phyloP scores from a whole-genome alignment of 768 basidiomycete species.

The Sarcodon sp. region DNA sequence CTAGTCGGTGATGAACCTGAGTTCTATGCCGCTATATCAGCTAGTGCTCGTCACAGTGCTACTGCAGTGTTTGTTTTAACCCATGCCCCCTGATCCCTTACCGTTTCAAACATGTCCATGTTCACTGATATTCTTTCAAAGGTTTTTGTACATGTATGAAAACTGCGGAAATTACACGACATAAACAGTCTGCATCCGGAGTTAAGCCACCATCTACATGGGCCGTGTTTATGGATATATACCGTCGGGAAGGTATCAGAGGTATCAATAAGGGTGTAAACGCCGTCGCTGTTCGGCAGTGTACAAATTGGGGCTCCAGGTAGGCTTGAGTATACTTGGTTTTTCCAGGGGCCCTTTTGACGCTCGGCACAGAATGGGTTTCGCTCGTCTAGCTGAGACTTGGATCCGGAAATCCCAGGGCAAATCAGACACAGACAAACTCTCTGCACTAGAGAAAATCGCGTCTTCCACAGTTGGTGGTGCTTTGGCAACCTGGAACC shows the following conservation, averaged over 20 bases:
- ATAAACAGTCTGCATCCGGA: constrained; percentile 80
- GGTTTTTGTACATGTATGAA: constrained; percentile 99
- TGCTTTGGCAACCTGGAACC: constrained; percentile 97
- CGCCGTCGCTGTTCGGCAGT: constrained; percentile 83
- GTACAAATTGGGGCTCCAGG: constrained; percentile 92
- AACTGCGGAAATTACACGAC: constrained; percentile 93
- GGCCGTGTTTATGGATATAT: constrained; percentile 92
- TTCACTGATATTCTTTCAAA: constrained; percentile 17
- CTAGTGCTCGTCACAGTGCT: background rate
- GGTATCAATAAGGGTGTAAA: constrained; percentile 99
- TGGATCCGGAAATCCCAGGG: constrained; percentile 69
- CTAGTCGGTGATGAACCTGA: background rate
- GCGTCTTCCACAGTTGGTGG: constrained; percentile 81
- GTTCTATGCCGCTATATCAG: background rate
- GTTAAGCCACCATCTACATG: constrained; percentile 85
- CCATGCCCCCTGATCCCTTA: background rate
- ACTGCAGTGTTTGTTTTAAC: background rate
- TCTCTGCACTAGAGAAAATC: constrained; percentile 79
- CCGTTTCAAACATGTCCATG: background rate
- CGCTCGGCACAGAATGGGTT: constrained; percentile 63
- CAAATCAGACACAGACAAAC: constrained; percentile 61
- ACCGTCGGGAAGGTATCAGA: constrained; percentile 81
- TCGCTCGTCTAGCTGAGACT: constrained; percentile 84
- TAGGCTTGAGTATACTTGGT: constrained; percentile 13
- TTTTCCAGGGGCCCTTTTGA: constrained; percentile 1